A percentile compares a stretch with the other conserved stretches of the same genome.
Conservation (phyloP, 176 grass and related monocot species). For the Typha latifolia region DNA sequence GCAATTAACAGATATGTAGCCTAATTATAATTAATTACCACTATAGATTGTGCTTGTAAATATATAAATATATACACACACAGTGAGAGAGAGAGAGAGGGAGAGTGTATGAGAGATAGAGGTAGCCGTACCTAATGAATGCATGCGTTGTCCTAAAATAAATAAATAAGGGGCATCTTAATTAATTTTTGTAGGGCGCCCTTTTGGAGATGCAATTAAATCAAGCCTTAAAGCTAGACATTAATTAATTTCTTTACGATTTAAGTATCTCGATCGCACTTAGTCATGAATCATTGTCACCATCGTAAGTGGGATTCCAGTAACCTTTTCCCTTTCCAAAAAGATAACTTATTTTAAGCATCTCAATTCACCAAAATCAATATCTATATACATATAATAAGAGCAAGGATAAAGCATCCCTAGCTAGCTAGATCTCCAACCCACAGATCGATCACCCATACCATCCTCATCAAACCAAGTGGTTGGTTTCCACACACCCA, state of each 20-base stretch:
- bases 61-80: too few relatives aligned
- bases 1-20: too few relatives aligned
- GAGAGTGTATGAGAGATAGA: too few relatives aligned
- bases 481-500: too few relatives aligned
- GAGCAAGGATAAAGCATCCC: too few relatives aligned
- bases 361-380: not conserved
- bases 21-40: too few relatives aligned
- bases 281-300: conserved; percentile 8
- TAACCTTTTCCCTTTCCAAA: conserved; percentile 5
- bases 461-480: too few relatives aligned
- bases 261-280: not conserved
- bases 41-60: too few relatives aligned
- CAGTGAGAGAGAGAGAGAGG: too few relatives aligned
- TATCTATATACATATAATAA: not conserved
- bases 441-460: too few relatives aligned
- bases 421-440: too few relatives aligned
- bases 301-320: conserved; percentile 18
- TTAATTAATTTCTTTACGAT: not conserved
- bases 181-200: not conserved
- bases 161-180: not conserved
- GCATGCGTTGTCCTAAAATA: not conserved
- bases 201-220: not conserved
- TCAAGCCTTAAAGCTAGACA: not conserved
- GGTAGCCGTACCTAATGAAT: too few relatives aligned
- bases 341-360: conserved; percentile 21